phyloP scores from a whole-genome alignment of 176 grass and related monocot genomes.

The Oryza glumipatula region DNA sequence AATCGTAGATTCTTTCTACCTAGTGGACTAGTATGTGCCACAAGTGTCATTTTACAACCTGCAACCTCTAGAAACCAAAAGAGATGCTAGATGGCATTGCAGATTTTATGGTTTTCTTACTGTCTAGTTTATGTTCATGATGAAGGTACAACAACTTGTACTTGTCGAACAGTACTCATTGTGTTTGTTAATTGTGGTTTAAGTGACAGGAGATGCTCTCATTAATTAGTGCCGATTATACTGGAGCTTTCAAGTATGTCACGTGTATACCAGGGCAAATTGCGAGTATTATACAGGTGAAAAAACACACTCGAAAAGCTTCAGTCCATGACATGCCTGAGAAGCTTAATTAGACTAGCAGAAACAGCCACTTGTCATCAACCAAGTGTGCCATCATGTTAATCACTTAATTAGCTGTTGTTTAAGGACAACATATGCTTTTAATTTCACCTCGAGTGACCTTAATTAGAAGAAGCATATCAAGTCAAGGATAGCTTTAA shows the following conservation, averaged over 20 bases:
- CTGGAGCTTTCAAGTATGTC: slow-evolving; percentile 21
- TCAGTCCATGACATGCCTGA: not conserved
- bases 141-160: slow-evolving; percentile 25
- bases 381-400: not conserved
- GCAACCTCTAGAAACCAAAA: not conserved
- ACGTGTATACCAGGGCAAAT: slow-evolving; percentile 25
- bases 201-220: not conserved
- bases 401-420: not conserved
- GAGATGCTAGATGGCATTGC: not conserved
- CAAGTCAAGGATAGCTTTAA: not conserved
- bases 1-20: not conserved
- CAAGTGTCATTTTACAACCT: not conserved
- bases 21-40: not conserved
- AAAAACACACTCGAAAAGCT: not conserved
- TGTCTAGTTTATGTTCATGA: not conserved
- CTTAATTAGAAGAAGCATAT: not conserved
- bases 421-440: not conserved
- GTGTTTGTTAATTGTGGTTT: slow-evolving; percentile 29
- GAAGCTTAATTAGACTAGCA: not conserved
- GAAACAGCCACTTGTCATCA: slow-evolving; percentile 13
- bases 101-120: not conserved
- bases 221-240: not conserved
- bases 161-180: not conserved
- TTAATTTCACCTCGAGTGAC: not conserved
- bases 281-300: not conserved